Base-by-base conservation (phyloP, 768 basidiomycete species). In the Kwoniella dendrophila region DNA sequence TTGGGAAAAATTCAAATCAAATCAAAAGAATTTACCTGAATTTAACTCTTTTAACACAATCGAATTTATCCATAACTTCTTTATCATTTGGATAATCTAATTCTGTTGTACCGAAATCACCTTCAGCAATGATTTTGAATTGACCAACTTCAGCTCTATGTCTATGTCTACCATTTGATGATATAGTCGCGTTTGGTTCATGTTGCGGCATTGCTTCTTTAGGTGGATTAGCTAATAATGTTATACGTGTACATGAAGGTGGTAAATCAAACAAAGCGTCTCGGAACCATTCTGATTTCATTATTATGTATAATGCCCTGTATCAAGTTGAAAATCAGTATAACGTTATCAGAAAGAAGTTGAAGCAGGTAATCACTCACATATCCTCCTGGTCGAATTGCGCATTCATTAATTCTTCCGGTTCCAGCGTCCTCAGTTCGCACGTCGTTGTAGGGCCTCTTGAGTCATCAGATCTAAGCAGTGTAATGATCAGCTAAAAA, bases 71-170 rank as follows among this genome's bases (percentile, higher is more conserved):
- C 30, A 97, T 83, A 0, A 98, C 90, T 51, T 96, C 92, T 49
- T 85, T 84, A 72, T 95, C 92, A 69, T 90, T 92, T 2, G 92
- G 92, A 65, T 94, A 98, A 79, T 99, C 94, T 87, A 97, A 90
- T 92, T 95, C 90, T 0, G 90, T 90, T 64, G 84, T 89, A 4
- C 92, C 94, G 76, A 90, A 90, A 30, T 87, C 85, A 4, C 93
- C 92, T 5, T 83, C 84, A 0, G 89, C 90, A 59, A 87, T 86
- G 50, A 97, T 88, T 22, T 90, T 85, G 38, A 97, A 85, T 73
- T 89, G 86, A 0, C 76, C 76, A 87, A 87, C 72, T 83, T 85
- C 56, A 14, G 63, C 65, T 44, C 57, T 67, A 18, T 83, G 63
- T 7, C 12, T 24, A 29, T 64, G 34, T 14, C 71, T 61, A 2